Base-by-base conservation (phyloP, 1,284 basidiomycete genomes). In the Serendipita sp. region DNA sequence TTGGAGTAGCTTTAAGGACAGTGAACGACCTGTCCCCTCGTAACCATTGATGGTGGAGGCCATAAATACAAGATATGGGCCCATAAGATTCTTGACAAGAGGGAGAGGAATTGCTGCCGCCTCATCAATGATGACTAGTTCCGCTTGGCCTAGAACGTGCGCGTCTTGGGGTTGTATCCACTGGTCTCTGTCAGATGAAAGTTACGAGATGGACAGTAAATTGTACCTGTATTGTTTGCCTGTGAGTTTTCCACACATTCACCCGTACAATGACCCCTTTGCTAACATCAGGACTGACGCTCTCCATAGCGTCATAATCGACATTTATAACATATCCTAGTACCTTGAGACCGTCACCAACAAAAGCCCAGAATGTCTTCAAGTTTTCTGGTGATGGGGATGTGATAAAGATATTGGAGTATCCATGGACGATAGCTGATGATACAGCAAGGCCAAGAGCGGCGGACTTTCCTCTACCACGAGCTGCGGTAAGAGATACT, bases 21-120 rank as follows among this genome's bases (percentile, higher is more conserved):
- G 83, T 1, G 93, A 97, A 41, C 96, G 89, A 17, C 96, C 96
- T 0, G 96, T 99, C 22, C 96, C 96, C 78, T 99, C 96, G 75
- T 99, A 99, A 50, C 96, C 96, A 72, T 98, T 98, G 77, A 99
- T 95, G 1, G 96, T 99, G 17, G 93, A 96, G 1, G 93, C 91
- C 80, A 99, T 87, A 79, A 99, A 98, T 61, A 99, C 93, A 47
- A 98, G 88, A 74, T 99, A 99, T 0, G 94, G 94, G 0, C 96
- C 96, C 66, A 99, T 86, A 65, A 99, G 85, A 69, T 93, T 93
- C 66, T 89, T 85, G 17, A 99, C 94, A 29, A 98, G 83, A 2
- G 94, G 92, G 12, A 99, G 82, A 0, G 96, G 96, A 64, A 99
- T 98, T 15, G 96, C 96, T 3, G 96, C 96, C 2, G 95, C 96